Conservation (phyloP, 1,284 basidiomycete species). For the Sporisorium graminicola region DNA sequence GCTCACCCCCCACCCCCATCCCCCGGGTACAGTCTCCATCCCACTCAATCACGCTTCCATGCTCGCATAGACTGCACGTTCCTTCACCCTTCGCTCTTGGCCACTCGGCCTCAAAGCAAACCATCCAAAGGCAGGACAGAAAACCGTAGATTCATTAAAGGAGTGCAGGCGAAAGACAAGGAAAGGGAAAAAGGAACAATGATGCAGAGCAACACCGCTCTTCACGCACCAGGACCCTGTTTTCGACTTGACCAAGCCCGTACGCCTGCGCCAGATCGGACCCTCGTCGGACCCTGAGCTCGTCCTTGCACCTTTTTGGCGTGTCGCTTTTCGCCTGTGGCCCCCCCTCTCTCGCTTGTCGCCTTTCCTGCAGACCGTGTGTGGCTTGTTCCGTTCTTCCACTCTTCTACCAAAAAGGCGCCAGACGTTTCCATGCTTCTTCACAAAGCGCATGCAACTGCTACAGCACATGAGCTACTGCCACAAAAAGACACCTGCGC, state of each 20-base stretch:
- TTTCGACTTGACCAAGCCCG: not conserved
- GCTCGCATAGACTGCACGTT: no score
- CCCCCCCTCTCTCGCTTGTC: not conserved
- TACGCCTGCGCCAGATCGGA: constrained; percentile 8
- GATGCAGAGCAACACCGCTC: not conserved
- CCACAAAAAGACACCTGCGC: not conserved
- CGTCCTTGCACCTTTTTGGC: not conserved
- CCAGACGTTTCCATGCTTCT: no score
- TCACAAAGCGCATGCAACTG: not conserved
- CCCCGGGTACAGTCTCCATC: not conserved
- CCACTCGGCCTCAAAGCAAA: no score
- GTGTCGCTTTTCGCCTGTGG: not conserved
- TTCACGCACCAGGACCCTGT: constrained; percentile 3
- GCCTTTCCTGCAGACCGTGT: not conserved
- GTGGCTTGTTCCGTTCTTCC: not conserved
- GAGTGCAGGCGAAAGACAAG: not conserved
- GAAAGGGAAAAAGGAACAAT: not conserved
- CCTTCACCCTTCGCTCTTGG: no score
- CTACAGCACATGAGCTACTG: no score
- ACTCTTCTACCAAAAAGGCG: not conserved
- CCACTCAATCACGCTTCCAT: not conserved
- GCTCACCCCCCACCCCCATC: not conserved
- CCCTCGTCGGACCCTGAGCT: constrained; percentile 6
- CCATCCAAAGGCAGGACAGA: no score
- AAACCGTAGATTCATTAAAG: not conserved